Evolutionary conservation across 352 stramenopile species (phyloP), one percentile per base, ranked within the genome.

Genomic region (Globisporangium ultimum): DNA sequence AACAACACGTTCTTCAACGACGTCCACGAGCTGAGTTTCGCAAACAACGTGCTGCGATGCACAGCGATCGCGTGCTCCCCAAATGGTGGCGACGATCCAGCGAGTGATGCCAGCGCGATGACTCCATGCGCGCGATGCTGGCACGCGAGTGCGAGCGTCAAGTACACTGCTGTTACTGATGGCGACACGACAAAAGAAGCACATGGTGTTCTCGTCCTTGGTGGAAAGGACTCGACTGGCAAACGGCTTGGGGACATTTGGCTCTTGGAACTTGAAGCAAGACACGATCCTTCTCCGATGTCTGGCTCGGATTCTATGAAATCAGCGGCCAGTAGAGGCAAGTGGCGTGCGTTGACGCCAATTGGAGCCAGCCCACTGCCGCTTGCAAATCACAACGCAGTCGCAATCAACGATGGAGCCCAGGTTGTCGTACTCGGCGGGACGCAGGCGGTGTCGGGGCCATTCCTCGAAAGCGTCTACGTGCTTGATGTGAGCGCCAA

Each of bases 381-480:
- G 20, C 64, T 91, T 15, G 76, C 68, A 0, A 68, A 74, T 17
- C 81, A 91, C 52, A 69, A 63, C 47, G 74, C 67, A 17, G 68
- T 84, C 12, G 12, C 69, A 3, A 32, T 84, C 12, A 42, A 46
- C 7, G 63, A 77, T 40, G 66, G 71, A 1, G 51, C 58, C 1
- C 68, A 78, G 24, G 48, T 92, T 15, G 46, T 87, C 2, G 70
- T 93, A 22, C 11, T 87, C 20, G 80, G 79, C 20, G 78, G 78
- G 0, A 74, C 55, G 21, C 67, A 76, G 9, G 53, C 63, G 0
- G 43, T 54, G 17, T 20, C 20, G 32, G 57, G 36, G 3, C 9
- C 58, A 41, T 71, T 89, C 40, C 70, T 76, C 14, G 57, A 70
- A 21, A 45, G 36, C 6, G 65, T 91, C 21, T 61, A 70, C 38